Conservation (phyloP, 164 flowering plant species). For the Berberis thunbergii region DNA sequence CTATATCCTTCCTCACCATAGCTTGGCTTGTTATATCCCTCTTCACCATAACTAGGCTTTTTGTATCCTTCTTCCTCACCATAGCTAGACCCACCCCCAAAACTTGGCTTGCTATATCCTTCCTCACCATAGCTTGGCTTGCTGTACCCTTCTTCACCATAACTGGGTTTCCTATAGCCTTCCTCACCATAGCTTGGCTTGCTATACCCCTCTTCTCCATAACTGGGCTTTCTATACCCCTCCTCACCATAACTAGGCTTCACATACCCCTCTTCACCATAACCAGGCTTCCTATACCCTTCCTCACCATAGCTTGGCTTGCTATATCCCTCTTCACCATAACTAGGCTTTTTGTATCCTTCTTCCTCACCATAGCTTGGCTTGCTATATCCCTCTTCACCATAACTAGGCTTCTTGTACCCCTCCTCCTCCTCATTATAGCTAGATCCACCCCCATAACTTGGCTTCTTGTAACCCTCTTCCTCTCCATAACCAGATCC, state of each 20-base stretch:
- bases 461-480: too few relatives aligned
- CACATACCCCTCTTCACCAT: too few relatives aligned
- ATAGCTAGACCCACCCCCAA: constrained; percentile 10
- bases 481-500: too few relatives aligned
- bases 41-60: constrained; percentile 19
- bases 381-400: too few relatives aligned
- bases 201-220: neutral
- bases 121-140: constrained; percentile 14
- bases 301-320: constrained; percentile 12
- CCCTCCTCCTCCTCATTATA: too few relatives aligned
- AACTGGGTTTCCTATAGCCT: constrained; percentile 9
- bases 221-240: too few relatives aligned
- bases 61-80: neutral
- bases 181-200: constrained; percentile 12
- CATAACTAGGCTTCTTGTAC: too few relatives aligned
- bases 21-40: neutral
- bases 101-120: constrained; percentile 7
- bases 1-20: constrained; percentile 12
- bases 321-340: too few relatives aligned
- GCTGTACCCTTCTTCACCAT: constrained; percentile 14
- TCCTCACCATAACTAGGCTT: too few relatives aligned
- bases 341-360: too few relatives aligned
- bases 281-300: constrained; percentile 9
- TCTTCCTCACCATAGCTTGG: too few relatives aligned
- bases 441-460: too few relatives aligned